A percentile compares a stretch with the other conserved stretches of the same genome.
These are phyloP conservation scores for Akanthomyces dipterigenus DNA, from an alignment of 2,329 filamentous ascomycete genomes.

Conservation along the genomic window DNA sequence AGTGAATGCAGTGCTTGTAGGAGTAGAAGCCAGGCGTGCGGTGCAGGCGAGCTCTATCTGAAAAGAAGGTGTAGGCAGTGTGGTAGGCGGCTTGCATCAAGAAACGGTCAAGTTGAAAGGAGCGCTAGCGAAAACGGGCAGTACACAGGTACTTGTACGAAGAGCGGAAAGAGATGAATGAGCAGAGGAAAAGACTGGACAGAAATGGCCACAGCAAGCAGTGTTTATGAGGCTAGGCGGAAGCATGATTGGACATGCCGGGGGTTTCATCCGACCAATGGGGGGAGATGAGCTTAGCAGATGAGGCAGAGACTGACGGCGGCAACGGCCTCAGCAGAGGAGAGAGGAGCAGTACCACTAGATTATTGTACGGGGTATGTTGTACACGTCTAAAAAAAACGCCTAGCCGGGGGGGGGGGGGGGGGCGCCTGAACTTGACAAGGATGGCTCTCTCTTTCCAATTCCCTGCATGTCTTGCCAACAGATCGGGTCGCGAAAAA, in stretches of 20 bases:
- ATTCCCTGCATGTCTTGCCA: slow-evolving; percentile 5
- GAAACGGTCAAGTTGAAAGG: slow-evolving; percentile 4
- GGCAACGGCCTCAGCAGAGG: slow-evolving; percentile 23
- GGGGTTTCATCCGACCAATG: slow-evolving; percentile 28
- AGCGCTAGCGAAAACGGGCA: slow-evolving; percentile 7
- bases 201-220: slow-evolving; percentile 17
- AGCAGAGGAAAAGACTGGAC: slow-evolving; percentile 1
- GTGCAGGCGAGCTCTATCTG: neutral
- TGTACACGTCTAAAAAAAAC: slow-evolving; percentile 8
- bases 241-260: slow-evolving; percentile 29
- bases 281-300: slow-evolving; percentile 24
- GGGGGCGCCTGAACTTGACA: neutral
- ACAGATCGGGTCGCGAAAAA: slow-evolving; percentile 8
- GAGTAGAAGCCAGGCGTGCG: neutral
- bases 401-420: neutral
- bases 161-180: slow-evolving; percentile 7
- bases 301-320: slow-evolving; percentile 28
- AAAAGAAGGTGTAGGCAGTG: neutral
- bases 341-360: slow-evolving; percentile 11
- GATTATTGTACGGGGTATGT: slow-evolving; percentile 4
- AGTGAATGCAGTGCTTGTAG: neutral
- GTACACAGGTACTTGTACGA: slow-evolving; percentile 12
- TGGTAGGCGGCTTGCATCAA: slow-evolving; percentile 1
- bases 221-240: slow-evolving; percentile 23
- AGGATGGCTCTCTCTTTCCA: neutral